These are phyloP conservation scores for Cladosporium sp. DNA, from an alignment of 2,329 filamentous ascomycete genomes.

Conservation along the genomic window DNA sequence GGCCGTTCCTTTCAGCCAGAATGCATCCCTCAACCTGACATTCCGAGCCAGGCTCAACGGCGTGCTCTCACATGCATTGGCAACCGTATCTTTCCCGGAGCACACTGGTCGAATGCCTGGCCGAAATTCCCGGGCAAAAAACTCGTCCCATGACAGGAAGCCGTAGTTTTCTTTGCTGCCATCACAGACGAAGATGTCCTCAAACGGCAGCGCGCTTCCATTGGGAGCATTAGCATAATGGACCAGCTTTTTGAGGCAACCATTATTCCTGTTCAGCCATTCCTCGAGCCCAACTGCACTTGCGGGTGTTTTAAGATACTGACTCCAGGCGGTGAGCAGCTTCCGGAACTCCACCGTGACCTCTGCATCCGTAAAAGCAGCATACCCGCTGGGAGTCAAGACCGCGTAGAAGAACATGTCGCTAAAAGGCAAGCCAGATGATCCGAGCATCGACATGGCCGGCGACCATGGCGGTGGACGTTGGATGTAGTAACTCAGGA, in stretches of 20 bases:
- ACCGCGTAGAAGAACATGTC: slow-evolving; percentile 57
- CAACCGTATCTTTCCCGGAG: slow-evolving; percentile 54
- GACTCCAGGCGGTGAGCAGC: slow-evolving; percentile 47
- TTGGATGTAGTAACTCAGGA: slow-evolving; percentile 55
- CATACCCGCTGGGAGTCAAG: slow-evolving; percentile 50
- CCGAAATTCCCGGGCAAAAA: slow-evolving; percentile 54
- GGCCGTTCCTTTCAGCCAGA: slow-evolving; percentile 66
- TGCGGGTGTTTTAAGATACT: slow-evolving; percentile 32
- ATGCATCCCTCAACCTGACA: slow-evolving; percentile 54
- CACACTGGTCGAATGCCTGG: slow-evolving; percentile 58
- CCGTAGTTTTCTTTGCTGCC: slow-evolving; percentile 51
- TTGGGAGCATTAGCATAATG: slow-evolving; percentile 29
- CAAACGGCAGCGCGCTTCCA: slow-evolving; percentile 26
- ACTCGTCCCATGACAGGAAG: slow-evolving; percentile 64
- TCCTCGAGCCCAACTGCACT: too few relatives aligned
- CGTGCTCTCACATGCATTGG: slow-evolving; percentile 61
- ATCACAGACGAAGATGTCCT: slow-evolving; percentile 59
- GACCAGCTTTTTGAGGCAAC: slow-evolving; percentile 44
- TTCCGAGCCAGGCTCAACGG: slow-evolving; percentile 50
- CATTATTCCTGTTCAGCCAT: too few relatives aligned
- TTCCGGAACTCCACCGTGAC: slow-evolving; percentile 51
- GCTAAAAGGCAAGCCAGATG: slow-evolving; percentile 53
- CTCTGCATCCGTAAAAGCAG: slow-evolving; percentile 49
- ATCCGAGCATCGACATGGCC: slow-evolving; percentile 36
- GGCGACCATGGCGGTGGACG: slow-evolving; percentile 40